Conservation (phyloP, 2,329 filamentous ascomycete species). For the Elsinoe perseae region DNA sequence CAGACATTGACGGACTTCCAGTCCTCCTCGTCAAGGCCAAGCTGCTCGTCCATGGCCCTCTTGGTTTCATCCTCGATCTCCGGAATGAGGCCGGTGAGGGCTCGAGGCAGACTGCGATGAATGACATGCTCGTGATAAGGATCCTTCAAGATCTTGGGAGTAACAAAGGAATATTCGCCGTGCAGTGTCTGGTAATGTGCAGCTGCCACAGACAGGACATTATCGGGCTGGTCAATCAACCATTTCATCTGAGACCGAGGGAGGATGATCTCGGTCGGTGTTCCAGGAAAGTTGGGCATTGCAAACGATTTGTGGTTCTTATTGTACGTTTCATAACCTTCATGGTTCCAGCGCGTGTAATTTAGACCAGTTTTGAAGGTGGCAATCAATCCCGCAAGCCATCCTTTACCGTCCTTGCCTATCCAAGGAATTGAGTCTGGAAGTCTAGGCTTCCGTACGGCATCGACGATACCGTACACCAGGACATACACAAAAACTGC, state of each 20-base stretch:
- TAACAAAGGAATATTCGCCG: slow-evolving; percentile 34
- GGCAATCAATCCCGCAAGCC: neutral
- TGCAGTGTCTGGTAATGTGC: slow-evolving; percentile 35
- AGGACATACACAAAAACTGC: neutral
- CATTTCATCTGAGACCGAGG: slow-evolving; percentile 27
- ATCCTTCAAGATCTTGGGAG: slow-evolving; percentile 30
- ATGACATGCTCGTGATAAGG: slow-evolving; percentile 38
- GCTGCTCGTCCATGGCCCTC: slow-evolving; percentile 28
- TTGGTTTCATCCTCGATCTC: slow-evolving; percentile 34
- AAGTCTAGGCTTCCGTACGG: neutral
- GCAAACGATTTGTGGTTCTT: slow-evolving; percentile 2
- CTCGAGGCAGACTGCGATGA: slow-evolving; percentile 34
- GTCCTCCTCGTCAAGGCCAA: slow-evolving; percentile 32
- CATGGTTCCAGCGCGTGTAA: slow-evolving; percentile 1
- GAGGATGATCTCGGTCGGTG: slow-evolving; percentile 27
- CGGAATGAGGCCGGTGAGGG: slow-evolving; percentile 32
- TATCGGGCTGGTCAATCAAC: slow-evolving; percentile 38
- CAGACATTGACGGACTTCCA: slow-evolving; percentile 34
- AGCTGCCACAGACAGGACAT: slow-evolving; percentile 31
- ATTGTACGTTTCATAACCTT: slow-evolving; percentile 10
- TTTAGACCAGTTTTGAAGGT: neutral
- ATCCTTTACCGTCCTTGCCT: slow-evolving; percentile 6
- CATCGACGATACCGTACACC: neutral
- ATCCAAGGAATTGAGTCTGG: neutral
- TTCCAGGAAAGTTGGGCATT: neutral